Conservation (phyloP, 140 eudicot species). For the Bidens hawaiensis region DNA sequence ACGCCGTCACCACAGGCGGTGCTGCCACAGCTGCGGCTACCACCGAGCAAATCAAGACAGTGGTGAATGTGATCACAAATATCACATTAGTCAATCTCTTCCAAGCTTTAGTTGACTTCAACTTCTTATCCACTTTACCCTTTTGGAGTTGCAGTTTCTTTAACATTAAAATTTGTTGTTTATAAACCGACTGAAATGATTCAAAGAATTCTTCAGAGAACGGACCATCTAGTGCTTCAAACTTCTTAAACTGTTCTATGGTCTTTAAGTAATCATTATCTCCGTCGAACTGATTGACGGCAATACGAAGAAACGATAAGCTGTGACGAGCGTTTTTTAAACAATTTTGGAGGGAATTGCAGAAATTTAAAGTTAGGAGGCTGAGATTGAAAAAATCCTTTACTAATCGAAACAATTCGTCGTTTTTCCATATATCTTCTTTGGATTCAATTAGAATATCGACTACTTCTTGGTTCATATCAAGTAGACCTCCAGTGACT, state of each 20-base stretch:
- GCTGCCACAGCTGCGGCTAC: slow-evolving; percentile 88
- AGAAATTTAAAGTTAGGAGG: slow-evolving; percentile 52
- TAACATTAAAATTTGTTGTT: slow-evolving; percentile 50
- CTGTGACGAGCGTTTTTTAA: slow-evolving; percentile 63
- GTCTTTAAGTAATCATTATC: slow-evolving; percentile 32
- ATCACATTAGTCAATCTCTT: slow-evolving; percentile 61
- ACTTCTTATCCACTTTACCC: slow-evolving; percentile 53
- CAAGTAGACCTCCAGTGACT: slow-evolving; percentile 46
- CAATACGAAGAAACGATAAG: slow-evolving; percentile 42
- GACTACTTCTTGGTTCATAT: slow-evolving; percentile 77
- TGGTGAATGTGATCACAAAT: slow-evolving; percentile 57
- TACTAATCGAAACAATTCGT: slow-evolving; percentile 53
- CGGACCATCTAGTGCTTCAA: slow-evolving; percentile 49
- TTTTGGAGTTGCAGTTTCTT: slow-evolving; percentile 50
- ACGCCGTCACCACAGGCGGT: slow-evolving; percentile 68
- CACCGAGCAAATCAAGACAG: slow-evolving; percentile 75
- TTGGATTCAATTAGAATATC: slow-evolving; percentile 41
- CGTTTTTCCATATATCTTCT: slow-evolving; percentile 71
- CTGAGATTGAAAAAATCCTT: slow-evolving; percentile 74
- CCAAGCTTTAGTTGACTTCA: slow-evolving; percentile 47
- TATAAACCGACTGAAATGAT: slow-evolving; percentile 49
- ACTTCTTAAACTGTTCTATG: slow-evolving; percentile 48
- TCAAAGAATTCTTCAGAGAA: slow-evolving; percentile 55
- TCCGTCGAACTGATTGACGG: slow-evolving; percentile 45
- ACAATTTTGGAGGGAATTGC: slow-evolving; percentile 48